Base-by-base conservation (phyloP, 192 early-diverging fungal species). In the Powellomyces hirtus region DNA sequence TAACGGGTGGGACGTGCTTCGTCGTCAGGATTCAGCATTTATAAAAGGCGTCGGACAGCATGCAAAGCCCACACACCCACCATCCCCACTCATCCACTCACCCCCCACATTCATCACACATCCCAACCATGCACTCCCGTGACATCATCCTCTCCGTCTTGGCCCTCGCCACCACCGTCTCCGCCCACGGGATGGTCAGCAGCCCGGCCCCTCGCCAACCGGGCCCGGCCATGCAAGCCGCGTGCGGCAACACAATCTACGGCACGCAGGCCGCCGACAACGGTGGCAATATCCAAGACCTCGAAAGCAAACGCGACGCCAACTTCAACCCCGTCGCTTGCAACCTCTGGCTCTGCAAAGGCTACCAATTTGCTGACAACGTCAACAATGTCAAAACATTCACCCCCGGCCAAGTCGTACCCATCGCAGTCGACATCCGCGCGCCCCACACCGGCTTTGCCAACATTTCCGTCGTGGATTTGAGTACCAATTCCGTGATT, bases 281-380 rank as follows among this genome's bases (percentile, higher is more conserved):
- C 26, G 62, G 20, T 3, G 62, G 62, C 26, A 46, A 46, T 29
- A 29, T 64, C 4, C 62, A 64, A 46, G 62, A 64, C 46, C 44
- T 64, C 10, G 20, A 29, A 5, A 45, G 50, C 44, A 64, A 51
- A 33, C 62, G 62, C 44, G 62, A 29, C 26, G 11, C 26, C 4
- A 46, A 29, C 33, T 64, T 64, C 34, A 29, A 64, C 44, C 10
- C 62, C 1, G 14, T 0, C 44, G 35, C 22, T 26, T 64, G 62
- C 44, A 64, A 64, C 35, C 42, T 64, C 14, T 64, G 62, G 62
- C 49, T 64, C 45, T 64, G 62, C 30, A 64, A 64, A 50, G 62
- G 62, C 18, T 64, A 49, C 35, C 62, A 64, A 33, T 24, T 51
- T 20, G 62, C 4, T 46, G 62, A 64, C 35, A 64, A 50, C 44